These are phyloP conservation scores for Russula vinacea DNA, from an alignment of 768 basidiomycete species.

Conservation along the genomic window DNA sequence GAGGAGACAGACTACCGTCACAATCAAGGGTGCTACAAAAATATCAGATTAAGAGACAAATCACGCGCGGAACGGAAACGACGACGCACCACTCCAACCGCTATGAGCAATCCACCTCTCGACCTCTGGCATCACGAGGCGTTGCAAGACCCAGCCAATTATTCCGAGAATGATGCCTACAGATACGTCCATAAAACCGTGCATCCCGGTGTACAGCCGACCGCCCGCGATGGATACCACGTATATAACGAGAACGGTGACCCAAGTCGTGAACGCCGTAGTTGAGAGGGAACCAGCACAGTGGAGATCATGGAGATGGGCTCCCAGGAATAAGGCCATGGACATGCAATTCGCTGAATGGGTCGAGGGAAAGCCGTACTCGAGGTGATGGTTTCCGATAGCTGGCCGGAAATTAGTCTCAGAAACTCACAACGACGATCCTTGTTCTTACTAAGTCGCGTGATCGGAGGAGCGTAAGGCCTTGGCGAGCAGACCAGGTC, in stretches of 20 bases:
- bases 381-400: conserved; percentile 75
- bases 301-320: conserved; percentile 54
- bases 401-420: conserved; percentile 40
- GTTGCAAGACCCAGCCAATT: conserved; percentile 54
- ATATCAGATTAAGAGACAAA: background rate
- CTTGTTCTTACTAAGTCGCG: conserved; percentile 68
- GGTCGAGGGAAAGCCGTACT: conserved; percentile 95
- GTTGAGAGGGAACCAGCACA: conserved; percentile 44
- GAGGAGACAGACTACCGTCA: conserved; percentile 62
- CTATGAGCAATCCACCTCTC: conserved; percentile 43
- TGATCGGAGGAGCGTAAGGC: conserved; percentile 87
- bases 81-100: conserved; percentile 39
- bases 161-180: conserved; percentile 64
- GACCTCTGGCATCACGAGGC: conserved; percentile 38
- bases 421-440: background rate
- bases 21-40: conserved; percentile 51
- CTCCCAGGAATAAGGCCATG: conserved; percentile 77
- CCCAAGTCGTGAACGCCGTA: conserved; percentile 42
- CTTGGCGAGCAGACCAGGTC: conserved; percentile 88
- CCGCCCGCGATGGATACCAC: conserved; percentile 72
- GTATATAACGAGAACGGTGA: conserved; percentile 52
- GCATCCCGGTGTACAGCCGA: conserved; percentile 85
- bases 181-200: conserved; percentile 73
- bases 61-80: conserved; percentile 15
- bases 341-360: conserved; percentile 91